A percentile compares a stretch with the other conserved stretches of the same genome.
These are phyloP conservation scores for Coniella vitis DNA, from an alignment of 2,329 filamentous ascomycete genomes.

Conservation along the genomic window DNA sequence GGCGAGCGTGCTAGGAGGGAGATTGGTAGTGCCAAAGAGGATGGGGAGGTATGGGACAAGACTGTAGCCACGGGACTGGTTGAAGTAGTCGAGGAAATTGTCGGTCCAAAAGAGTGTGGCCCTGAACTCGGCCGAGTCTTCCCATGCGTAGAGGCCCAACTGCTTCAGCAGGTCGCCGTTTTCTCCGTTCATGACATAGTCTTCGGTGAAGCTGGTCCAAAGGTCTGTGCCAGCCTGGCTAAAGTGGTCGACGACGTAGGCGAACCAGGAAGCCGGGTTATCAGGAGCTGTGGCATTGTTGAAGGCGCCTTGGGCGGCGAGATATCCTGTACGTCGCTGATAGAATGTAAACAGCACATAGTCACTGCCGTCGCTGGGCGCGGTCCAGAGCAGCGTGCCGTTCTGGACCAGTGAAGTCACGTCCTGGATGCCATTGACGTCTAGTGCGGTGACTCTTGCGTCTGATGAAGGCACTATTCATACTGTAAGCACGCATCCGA, in stretches of 20 bases:
- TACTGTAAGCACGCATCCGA: not conserved
- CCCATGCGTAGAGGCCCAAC: constrained; percentile 7
- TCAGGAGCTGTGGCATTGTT: constrained; percentile 6
- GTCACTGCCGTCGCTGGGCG: not conserved
- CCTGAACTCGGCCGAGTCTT: constrained; percentile 8
- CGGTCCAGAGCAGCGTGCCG: constrained; percentile 2
- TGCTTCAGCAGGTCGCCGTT: constrained; percentile 5
- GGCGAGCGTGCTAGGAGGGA: constrained; percentile 5
- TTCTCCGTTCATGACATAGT: constrained; percentile 9
- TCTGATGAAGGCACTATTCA: not conserved
- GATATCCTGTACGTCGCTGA: constrained; percentile 7
- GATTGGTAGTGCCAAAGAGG: constrained; percentile 5
- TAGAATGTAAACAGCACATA: constrained; percentile 5
- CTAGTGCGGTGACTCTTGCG: constrained; percentile 1
- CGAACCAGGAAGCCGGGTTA: constrained; percentile 9
- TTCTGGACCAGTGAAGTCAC: constrained; percentile 3
- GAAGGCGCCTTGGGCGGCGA: constrained; percentile 7
- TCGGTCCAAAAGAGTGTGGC: constrained; percentile 9
- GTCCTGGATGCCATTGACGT: constrained; percentile 1
- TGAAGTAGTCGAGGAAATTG: constrained; percentile 6
- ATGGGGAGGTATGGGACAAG: constrained; percentile 5
- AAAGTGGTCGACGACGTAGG: constrained; percentile 8
- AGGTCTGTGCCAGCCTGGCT: constrained; percentile 6
- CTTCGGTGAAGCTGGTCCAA: constrained; percentile 3
- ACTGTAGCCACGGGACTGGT: constrained; percentile 3